Evolutionary conservation across 2,329 filamentous ascomycete species (phyloP).

Genomic region (Volutella citrinella): DNA sequence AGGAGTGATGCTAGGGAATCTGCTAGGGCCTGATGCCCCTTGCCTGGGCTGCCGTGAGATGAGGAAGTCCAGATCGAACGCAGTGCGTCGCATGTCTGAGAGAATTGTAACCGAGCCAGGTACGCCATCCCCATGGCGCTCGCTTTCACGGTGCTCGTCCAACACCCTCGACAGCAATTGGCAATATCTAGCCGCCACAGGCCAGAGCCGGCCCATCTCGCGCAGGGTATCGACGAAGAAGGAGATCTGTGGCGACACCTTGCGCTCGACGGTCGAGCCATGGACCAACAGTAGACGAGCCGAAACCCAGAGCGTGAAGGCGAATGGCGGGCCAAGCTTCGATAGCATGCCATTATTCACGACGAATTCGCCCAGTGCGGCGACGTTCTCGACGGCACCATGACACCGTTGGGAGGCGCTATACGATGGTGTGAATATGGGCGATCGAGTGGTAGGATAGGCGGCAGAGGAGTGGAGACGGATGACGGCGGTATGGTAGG

Average conservation of each 20-base stretch:
- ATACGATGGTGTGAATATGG: slow-evolving; percentile 86
- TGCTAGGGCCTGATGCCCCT: slow-evolving; percentile 36
- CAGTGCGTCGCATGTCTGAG: slow-evolving; percentile 86
- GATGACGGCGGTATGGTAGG: slow-evolving; percentile 87
- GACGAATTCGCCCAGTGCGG: slow-evolving; percentile 75
- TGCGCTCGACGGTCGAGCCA: slow-evolving; percentile 83
- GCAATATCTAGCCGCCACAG: slow-evolving; percentile 79
- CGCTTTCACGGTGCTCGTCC: slow-evolving; percentile 79
- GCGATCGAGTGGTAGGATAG: slow-evolving; percentile 84
- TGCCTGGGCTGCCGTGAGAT: slow-evolving; percentile 76
- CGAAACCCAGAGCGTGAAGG: slow-evolving; percentile 89
- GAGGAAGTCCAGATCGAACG: slow-evolving; percentile 85
- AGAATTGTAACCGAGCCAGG: slow-evolving; percentile 83
- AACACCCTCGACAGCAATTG: slow-evolving; percentile 77
- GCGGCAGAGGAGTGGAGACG: slow-evolving; percentile 88
- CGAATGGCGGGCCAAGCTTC: slow-evolving; percentile 85
- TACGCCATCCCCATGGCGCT: slow-evolving; percentile 69
- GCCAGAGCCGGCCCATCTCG: slow-evolving; percentile 81
- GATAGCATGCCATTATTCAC: slow-evolving; percentile 70
- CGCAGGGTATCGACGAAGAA: slow-evolving; percentile 80
- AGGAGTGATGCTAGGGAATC: slow-evolving; percentile 54
- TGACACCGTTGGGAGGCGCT: slow-evolving; percentile 81
- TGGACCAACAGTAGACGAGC: slow-evolving; percentile 85
- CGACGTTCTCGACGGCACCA: slow-evolving; percentile 78
- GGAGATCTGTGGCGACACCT: slow-evolving; percentile 73